Percentiles rank a stretch among this genome's conserved stretches.
phyloP scores from a whole-genome alignment of 1,139 yeast species.

The Candida sanyaensis region DNA sequence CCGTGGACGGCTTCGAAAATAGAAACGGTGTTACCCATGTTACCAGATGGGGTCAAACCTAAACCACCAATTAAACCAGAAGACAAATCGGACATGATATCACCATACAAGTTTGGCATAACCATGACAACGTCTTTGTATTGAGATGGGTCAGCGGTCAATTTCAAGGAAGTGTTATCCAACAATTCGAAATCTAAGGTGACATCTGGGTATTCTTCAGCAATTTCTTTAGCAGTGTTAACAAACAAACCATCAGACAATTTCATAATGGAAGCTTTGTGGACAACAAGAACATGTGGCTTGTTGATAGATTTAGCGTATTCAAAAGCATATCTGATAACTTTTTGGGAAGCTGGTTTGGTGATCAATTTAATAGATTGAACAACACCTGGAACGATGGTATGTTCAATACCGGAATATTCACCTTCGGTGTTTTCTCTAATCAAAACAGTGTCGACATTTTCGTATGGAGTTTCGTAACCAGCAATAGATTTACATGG shows the following conservation, averaged over 20 bases:
- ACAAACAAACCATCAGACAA: conserved; percentile 96
- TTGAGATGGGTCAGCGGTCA: conserved; percentile 85
- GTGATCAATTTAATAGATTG: conserved; percentile 98
- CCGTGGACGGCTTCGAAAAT: conserved; percentile 99
- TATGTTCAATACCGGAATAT: conserved; percentile 98
- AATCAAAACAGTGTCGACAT: conserved; percentile 92
- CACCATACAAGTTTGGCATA: conserved; percentile 99
- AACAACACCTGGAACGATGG: conserved; percentile 96
- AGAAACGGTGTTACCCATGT: conserved; percentile 97
- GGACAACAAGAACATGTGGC: conserved; percentile 91
- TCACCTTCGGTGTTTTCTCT: conserved; percentile 99
- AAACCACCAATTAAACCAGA: conserved; percentile 98
- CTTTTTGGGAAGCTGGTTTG: conserved; percentile 94
- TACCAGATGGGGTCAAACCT: conserved; percentile 98
- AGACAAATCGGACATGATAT: conserved; percentile 94
- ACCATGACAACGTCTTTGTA: conserved; percentile 88
- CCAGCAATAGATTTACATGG: conserved; percentile 95
- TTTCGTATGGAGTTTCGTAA: conserved; percentile 90
- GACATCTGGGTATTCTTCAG: conserved; percentile 89
- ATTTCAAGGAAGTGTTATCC: conserved; percentile 91
- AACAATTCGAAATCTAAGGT: conserved; percentile 81
- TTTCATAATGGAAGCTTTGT: conserved; percentile 98
- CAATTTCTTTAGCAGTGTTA: conserved; percentile 85
- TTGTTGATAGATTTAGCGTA: conserved; percentile 88
- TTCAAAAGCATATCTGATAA: conserved; percentile 94